Conservation (phyloP, 768 basidiomycete species). For the Hericium erinaceus region DNA sequence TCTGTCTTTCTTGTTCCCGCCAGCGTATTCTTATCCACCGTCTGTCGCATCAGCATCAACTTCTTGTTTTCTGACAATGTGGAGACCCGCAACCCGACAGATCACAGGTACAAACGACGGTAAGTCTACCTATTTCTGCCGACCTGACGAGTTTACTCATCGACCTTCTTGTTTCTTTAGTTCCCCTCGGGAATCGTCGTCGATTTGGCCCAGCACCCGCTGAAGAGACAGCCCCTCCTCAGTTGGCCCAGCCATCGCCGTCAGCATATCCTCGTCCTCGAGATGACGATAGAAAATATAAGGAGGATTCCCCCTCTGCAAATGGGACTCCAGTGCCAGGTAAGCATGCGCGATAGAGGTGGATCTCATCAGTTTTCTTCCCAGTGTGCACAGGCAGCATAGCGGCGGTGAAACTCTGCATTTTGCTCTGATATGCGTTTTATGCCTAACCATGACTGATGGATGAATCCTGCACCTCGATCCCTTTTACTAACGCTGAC, state of each 20-base stretch:
- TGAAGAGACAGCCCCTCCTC: slow-evolving; percentile 76
- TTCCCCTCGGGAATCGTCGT: slow-evolving; percentile 79
- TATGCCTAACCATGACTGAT: neutral
- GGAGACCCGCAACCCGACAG: slow-evolving; percentile 83
- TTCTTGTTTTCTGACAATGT: slow-evolving; percentile 41
- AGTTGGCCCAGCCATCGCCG: slow-evolving; percentile 80
- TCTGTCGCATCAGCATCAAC: slow-evolving; percentile 5
- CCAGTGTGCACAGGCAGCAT: slow-evolving; percentile 10
- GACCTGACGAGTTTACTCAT: neutral
- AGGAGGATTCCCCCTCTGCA: slow-evolving; percentile 55
- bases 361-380: slow-evolving; percentile 20
- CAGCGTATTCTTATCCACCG: slow-evolving; percentile 12
- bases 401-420: slow-evolving; percentile 9
- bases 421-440: slow-evolving; percentile 6
- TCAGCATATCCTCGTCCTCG: slow-evolving; percentile 72
- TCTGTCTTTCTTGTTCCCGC: slow-evolving; percentile 9
- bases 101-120: slow-evolving; percentile 92
- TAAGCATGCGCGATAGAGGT: slow-evolving; percentile 37
- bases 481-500: slow-evolving; percentile 24
- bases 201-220: slow-evolving; percentile 84
- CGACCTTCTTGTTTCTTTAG: slow-evolving; percentile 21
- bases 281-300: slow-evolving; percentile 38
- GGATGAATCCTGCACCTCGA: slow-evolving; percentile 15
- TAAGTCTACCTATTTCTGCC: slow-evolving; percentile 24
- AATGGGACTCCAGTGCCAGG: slow-evolving; percentile 51